Evolutionary conservation across 2,329 filamentous ascomycete genomes (phyloP).

Genomic region (Paramyrothecium roridum): DNA sequence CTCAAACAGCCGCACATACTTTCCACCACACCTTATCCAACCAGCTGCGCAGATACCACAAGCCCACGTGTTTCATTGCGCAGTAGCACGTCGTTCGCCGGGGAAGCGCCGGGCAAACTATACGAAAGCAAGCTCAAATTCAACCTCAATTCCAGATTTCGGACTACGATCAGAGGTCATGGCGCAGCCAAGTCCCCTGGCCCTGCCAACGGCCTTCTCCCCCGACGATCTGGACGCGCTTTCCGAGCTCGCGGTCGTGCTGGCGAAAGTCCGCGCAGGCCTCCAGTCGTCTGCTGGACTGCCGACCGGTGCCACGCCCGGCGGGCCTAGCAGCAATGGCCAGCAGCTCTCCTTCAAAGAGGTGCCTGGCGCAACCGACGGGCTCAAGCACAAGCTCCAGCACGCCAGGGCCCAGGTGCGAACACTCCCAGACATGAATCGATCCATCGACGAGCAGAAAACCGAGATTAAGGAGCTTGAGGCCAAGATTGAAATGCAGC

Average conservation of each 20-base stretch:
- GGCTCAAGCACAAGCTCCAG: conserved; percentile 79
- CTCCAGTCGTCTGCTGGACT: conserved; percentile 37
- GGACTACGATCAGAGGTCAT: conserved; percentile 5
- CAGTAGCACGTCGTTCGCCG: too few species aligned
- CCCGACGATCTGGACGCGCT: conserved; percentile 84
- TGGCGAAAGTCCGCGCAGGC: conserved; percentile 65
- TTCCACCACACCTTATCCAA: too few species aligned
- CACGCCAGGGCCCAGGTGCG: conserved; percentile 67
- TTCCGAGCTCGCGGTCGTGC: conserved; percentile 74
- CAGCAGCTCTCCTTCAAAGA: conserved; percentile 61
- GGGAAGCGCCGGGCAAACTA: too few species aligned
- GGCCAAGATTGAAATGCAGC: conserved; percentile 60
- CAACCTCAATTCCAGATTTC: background rate
- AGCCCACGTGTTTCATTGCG: too few species aligned
- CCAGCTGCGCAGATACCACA: too few species aligned
- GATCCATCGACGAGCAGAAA: conserved; percentile 65
- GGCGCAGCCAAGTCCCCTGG: conserved; percentile 41
- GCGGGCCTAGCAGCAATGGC: conserved; percentile 27
- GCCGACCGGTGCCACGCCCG: conserved; percentile 33
- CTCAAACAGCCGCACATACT: too few species aligned
- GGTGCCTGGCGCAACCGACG: conserved; percentile 72
- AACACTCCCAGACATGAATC: conserved; percentile 66
- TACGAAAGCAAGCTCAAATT: background rate
- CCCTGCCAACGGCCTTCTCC: conserved; percentile 63
- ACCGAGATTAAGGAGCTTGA: conserved; percentile 67